Base-by-base conservation (phyloP, 345 rosid species). In the Microcos paniculata region DNA sequence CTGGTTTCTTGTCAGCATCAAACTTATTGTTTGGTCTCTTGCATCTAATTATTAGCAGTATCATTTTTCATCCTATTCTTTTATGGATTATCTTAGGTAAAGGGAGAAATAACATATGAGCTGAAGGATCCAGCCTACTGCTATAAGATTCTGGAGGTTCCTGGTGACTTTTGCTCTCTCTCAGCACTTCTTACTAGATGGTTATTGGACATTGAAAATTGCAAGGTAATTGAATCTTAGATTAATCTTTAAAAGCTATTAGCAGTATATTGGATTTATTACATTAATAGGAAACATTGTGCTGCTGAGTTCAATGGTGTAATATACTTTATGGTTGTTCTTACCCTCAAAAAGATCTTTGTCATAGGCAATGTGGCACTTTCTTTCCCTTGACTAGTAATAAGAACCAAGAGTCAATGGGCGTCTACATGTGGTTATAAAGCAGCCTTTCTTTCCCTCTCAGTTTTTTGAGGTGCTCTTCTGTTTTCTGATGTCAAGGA, bases 81-180 rank as follows among this genome's bases (percentile, higher is more conserved):
- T 48, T 49, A 73, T 59, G 26, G 62, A 70, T 80, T 72, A 74
- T 77, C 75, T 82, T 49, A 93, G 98, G 79, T 82, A 75, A 89
- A 85, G 78, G 96, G 98, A 76, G 97, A 95, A 85, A 85, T 95
- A 82, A 93, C 92, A 45, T 94, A 92, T 49, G 93, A 90, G 79
- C 52, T 78, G 78, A 95, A 90, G 85, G 96, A 95, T 77, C 87
- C 90, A 4, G 97, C 97, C 72, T 91, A 79, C 77, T 95, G 91
- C 83, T 95, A 87, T 84, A 86, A 80, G 73, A 79, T 89, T 74
- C 75, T 84, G 77, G 58, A 89, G 70, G 66, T 76, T 71, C 99
- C 99, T 33, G 73, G 42, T 74, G 92, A 93, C 51, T 79, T 91
- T 57, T 89, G 92, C 77, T 85, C 85, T 38, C 88, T 91, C 77